Base-by-base conservation (phyloP, 1,139 yeast genomes). In the Suhomyces panamericanus region DNA sequence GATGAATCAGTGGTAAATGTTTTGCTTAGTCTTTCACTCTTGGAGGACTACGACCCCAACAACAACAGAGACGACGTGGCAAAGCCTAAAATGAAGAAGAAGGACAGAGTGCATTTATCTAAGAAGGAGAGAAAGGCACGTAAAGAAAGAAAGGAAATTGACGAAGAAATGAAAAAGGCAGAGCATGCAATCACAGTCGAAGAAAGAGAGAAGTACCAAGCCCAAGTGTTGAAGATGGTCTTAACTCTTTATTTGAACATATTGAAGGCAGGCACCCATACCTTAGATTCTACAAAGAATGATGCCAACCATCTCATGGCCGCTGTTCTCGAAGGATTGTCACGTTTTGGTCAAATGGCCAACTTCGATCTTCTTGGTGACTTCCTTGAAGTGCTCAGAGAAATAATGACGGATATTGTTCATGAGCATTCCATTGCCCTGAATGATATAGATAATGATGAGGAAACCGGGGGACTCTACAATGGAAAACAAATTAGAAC, bases 321-420 rank as follows among this genome's bases (percentile, higher is more conserved):
- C 8, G 77, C 93, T 0, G 95, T 93, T 0, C 73, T 93, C 43
- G 98, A 93, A 70, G 98, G 98, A 6, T 69, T 93, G 47, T 87
- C 97, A 2, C 82, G 81, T 60, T 90, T 85, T 61, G 96, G 98
- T 3, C 93, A 85, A 59, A 84, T 91, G 83, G 91, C 95, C 31
- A 93, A 93, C 60, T 81, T 93, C 44, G 98, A 93, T 54, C 73
- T 93, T 43, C 77, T 93, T 55, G 98, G 98, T 26, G 99, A 93
- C 63, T 83, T 93, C 64, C 73, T 93, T 40, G 95, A 87, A 62
- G 96, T 90, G 3, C 75, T 93, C 59, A 76, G 95, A 55, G 98
- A 93, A 64, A 77, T 87, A 26, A 80, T 87, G 65, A 58, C 65
- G 16, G 85, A 81, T 50, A 64, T 71, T 14, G 55, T 71, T 14